Evolutionary conservation across 768 basidiomycete species (phyloP), one percentile per base, ranked within the genome.

Genomic region (Kwoniella botswanensis): DNA sequence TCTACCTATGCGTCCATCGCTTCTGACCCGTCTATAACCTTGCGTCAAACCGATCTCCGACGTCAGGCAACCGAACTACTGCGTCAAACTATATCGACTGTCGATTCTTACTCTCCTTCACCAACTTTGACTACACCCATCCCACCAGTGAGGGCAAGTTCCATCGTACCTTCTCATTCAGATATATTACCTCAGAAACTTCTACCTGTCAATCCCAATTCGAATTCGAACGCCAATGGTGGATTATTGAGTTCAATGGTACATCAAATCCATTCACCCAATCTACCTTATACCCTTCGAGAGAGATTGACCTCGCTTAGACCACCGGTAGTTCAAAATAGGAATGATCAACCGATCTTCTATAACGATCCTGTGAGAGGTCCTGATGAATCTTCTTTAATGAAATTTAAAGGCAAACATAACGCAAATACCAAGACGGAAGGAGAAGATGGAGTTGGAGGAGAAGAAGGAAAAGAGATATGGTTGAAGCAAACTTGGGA

Each of bases 331-430:
- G 52, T 73, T 4, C 74, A 74, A 22, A 71, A 50, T 15, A 53
- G 71, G 22, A 62, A 76, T 26, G 71, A 71, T 55, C 24, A 71
- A 13, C 74, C 72, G 17, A 58, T 78, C 11, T 70, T 75, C 22
- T 80, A 77, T 62, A 77, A 77, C n/a, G 72, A 75, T 17, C 67
- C 74, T 15, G 73, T 80, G 1, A 67, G 71, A 41, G 79, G 71
- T 17, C 76, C 79, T 6, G 76, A 76, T 52, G 61, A 58, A 1
- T 67, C 62, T 7, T 70, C 75, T 24, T 41, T 77, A 46, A 43
- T 69, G 26, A 73, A 74, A 71, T 76, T 77, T 6, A 63, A 71
- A 18, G 78, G 78, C 4, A 79, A 76, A 63, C 74, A 64, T 46
- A 46, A 15, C 43, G 15, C 35, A 1, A 11, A 61, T 61, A 44